A percentile compares a stretch with the other conserved stretches of the same genome.
These are phyloP conservation scores for Trifolium subterraneum DNA, from an alignment of 306 rosid genomes.

Conservation along the genomic window DNA sequence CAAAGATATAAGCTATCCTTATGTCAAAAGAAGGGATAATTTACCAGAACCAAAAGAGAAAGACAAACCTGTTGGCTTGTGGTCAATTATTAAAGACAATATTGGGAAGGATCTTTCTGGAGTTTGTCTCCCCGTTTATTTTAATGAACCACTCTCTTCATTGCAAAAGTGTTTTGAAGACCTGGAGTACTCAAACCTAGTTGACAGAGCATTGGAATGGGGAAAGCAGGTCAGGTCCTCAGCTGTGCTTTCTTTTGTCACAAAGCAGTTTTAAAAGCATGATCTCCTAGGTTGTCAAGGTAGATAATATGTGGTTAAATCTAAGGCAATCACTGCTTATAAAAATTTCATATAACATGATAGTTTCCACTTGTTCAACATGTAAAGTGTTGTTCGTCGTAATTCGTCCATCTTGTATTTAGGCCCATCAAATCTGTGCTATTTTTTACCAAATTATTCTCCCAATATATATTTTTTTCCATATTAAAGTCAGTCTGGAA, in stretches of 20 bases:
- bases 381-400: conserved; percentile 6
- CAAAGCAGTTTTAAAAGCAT: conserved; percentile 59
- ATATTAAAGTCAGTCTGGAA: background rate
- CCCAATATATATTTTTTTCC: background rate
- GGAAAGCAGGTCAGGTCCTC: conserved; percentile 92
- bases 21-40: conserved; percentile 84
- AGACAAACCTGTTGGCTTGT: conserved; percentile 88
- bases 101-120: conserved; percentile 99
- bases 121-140: conserved; percentile 99
- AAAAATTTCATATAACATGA: conserved; percentile 32
- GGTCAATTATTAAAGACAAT: conserved; percentile 98
- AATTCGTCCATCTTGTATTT: conserved; percentile 20
- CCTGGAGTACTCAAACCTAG: conserved; percentile 91
- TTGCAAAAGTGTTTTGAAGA: conserved; percentile 99
- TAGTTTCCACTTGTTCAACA: conserved; percentile 14
- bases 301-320: conserved; percentile 47
- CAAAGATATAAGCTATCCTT: conserved; percentile 68
- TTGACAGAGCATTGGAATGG: conserved; percentile 92
- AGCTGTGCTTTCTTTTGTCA: conserved; percentile 52
- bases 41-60: conserved; percentile 96
- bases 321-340: conserved; percentile 28
- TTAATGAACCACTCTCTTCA: conserved; percentile 97
- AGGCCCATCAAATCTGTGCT: conserved; percentile 17
- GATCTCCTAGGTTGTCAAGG: conserved; percentile 50
- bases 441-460: conserved; percentile 2